phyloP scores from a whole-genome alignment of 805 yeast species.

The Cyberlindnera nakhonratchasimensis region DNA sequence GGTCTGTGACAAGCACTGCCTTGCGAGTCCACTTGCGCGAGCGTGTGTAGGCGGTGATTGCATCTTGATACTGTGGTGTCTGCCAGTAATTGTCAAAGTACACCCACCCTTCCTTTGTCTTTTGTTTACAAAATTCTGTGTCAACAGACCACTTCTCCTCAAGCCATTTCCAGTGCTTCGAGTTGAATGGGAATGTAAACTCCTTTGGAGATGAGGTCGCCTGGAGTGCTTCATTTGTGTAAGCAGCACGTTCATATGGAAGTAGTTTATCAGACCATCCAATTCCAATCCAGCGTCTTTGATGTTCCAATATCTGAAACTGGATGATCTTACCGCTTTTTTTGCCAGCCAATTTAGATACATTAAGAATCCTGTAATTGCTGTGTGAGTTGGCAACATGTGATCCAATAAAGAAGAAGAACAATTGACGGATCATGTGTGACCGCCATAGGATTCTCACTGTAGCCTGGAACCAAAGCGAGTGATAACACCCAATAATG shows the following conservation, averaged over 20 bases:
- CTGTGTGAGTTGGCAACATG: constrained; percentile 18
- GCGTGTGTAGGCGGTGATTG: constrained; percentile 49
- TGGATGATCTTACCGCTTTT: constrained; percentile 44
- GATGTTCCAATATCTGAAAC: constrained; percentile 52
- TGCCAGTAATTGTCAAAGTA: constrained; percentile 53
- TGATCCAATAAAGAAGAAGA: constrained; percentile 38
- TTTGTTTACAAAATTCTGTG: constrained; percentile 35
- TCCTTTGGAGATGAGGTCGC: constrained; percentile 30
- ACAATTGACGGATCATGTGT: constrained; percentile 36
- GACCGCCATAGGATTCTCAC: constrained; percentile 46
- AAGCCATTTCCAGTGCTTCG: constrained; percentile 55
- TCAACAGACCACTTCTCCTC: constrained; percentile 52
- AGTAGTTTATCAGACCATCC: constrained; percentile 53
- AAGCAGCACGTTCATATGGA: constrained; percentile 51
- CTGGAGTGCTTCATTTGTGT: constrained; percentile 39
- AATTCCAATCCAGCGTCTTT: constrained; percentile 58
- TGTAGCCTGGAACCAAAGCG: constrained; percentile 43
- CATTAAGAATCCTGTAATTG: constrained; percentile 36
- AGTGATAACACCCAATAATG: constrained; percentile 39
- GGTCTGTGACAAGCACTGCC: constrained; percentile 32
- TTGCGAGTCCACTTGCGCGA: constrained; percentile 48
- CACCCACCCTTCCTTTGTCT: constrained; percentile 48
- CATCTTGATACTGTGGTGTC: constrained; percentile 37
- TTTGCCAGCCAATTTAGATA: constrained; percentile 37
- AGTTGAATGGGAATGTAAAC: constrained; percentile 45